These are phyloP conservation scores for Tetramitus jugosus DNA, from an alignment of 208 protist species.

Conservation along the genomic window DNA sequence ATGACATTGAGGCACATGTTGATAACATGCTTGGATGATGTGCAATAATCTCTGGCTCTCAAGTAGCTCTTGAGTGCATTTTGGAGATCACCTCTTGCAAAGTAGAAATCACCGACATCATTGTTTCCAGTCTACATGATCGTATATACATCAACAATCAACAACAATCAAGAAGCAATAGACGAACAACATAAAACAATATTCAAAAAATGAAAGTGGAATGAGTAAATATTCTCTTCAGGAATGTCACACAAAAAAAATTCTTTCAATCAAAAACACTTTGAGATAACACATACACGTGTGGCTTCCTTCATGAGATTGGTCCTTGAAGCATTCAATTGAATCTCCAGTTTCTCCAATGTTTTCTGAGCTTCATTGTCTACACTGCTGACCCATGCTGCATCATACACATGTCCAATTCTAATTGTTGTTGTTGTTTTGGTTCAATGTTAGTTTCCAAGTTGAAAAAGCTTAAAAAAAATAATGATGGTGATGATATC, in stretches of 20 bases:
- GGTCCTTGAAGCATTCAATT: conserved; percentile 12
- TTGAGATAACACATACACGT: not conserved
- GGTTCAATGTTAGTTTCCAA: not conserved
- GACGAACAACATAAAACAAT: not conserved
- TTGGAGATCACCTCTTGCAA: conserved; percentile 47
- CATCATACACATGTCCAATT: not conserved
- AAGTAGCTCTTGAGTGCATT: conserved; percentile 52
- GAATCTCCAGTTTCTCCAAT: conserved; percentile 10
- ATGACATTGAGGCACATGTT: conserved; percentile 63
- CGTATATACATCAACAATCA: not conserved
- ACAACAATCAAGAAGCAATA: not conserved
- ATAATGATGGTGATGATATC: not conserved
- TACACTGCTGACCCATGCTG: not conserved
- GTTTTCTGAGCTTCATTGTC: not conserved
- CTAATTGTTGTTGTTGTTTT: not conserved
- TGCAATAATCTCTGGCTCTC: conserved; percentile 59
- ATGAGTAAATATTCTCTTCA: not conserved
- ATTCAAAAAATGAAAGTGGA: not conserved
- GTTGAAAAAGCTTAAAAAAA: not conserved
- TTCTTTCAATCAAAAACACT: not conserved
- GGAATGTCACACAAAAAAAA: not conserved
- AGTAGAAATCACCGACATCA: conserved; percentile 54
- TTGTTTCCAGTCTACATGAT: conserved; percentile 27
- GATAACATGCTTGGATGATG: conserved; percentile 49
- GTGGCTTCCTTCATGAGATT: conserved; percentile 17